Base-by-base conservation (phyloP, 768 basidiomycete species). In the Trametes gibbosa region DNA sequence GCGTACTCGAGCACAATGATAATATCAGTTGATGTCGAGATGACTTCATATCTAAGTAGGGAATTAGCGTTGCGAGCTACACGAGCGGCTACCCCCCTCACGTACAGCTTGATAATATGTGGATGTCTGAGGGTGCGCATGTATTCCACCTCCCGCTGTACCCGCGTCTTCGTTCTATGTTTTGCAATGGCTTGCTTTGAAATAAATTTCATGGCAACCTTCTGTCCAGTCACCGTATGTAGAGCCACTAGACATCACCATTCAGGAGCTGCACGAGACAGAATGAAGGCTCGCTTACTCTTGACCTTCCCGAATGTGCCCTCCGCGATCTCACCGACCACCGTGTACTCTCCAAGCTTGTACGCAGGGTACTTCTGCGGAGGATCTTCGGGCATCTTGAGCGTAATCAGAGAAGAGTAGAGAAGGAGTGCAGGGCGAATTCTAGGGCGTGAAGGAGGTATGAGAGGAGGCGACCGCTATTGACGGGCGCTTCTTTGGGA, bases 261-360 rank as follows among this genome's bases (percentile, higher is more conserved):
- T n/a, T 37, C 46, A 64, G 53, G 49, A 43, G 42, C 41, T 41
- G 50, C 40, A 32, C 53, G n/a, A 25, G 29, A 47, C 19, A 16
- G 47, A 51, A 29, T 53, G 55, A 46, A 41, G 17, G 34, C 55
- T 50, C 37, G 84, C 93, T 73, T 74, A 97, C 96, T 92, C 81
- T 98, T 98, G 72, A 99, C 97, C 76, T 97, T 98, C 55, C 96
- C 97, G 77, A 98, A 99, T 12, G 93, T 96, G 3, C 97, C 97
- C 64, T 95, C 94, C 19, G 95, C 96, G 59, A 98, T 89, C 64
- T 95, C 94, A 57, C 84, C 75, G 54, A 88, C 83, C 58, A 98
- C 85, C 41, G 84, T 89, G 74, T 98, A 98, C 77, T 95, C 90
- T 45, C 96, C 95, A 32, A 97, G 85, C 76, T 87, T 88, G 16